Evolutionary conservation across 208 protist species (phyloP), one percentile per base, ranked within the genome.

Genomic region (Leishmania guyanensis): DNA sequence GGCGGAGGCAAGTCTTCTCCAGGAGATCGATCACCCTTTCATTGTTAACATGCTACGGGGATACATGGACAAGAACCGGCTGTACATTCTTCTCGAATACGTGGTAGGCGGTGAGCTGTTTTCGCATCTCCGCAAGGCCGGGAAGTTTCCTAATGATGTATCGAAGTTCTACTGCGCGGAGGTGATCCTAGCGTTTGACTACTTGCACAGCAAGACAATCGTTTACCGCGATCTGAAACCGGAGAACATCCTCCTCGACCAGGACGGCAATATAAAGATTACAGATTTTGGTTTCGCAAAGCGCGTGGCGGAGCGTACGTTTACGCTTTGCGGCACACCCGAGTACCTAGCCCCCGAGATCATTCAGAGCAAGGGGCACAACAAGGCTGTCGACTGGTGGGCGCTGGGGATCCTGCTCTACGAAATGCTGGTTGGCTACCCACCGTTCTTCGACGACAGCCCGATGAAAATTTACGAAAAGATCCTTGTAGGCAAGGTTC

Each of bases 81-180:
- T 99, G 78, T 99, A 98, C 75, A 89, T 99, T 77, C 88, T 99
- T 39, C 82, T 99, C 54, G 96, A 99, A 78, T 99, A 97, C 86
- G 91, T 99, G 22, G 93, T 96, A 75, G 98, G 98, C 43, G 95
- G 96, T 14, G 94, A 98, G 83, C 90, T 98, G 50, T 97, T 98
- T 78, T 97, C 93, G 43, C 96, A 98, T 80, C 84, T 99, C n/a
- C 91, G 94, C 43, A 95, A 97, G 85, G 92, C 93, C 12, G 92
- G 92, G 26, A 94, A 96, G 85, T 98, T 99, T 74, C 90, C 93
- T 26, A 97, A 97, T 85, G 93, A 98, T 84, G 88, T 96, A 53
- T 94, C 94, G 62, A 95, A 96, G 82, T 98, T 98, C 85, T 99
- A 99, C 81, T 92, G 93, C 51, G 97, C 97, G 29, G 97, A 98